Percentiles rank a stretch among this genome's conserved stretches.
These are phyloP conservation scores for Halophytophthora polymorphica DNA, from an alignment of 352 stramenopile species.

Conservation along the genomic window DNA sequence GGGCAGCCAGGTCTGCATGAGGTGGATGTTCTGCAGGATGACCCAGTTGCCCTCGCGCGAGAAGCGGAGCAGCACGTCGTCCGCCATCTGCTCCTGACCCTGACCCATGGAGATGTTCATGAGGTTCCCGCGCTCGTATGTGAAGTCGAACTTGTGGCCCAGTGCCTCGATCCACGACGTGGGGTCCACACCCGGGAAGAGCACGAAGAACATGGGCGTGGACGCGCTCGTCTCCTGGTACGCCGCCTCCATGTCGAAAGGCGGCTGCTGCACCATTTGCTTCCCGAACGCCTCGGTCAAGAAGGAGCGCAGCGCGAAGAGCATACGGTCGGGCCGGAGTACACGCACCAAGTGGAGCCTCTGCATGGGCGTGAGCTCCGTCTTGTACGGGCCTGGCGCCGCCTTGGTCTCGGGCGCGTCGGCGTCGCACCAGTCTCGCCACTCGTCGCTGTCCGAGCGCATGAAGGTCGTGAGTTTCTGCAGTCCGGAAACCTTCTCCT, in stretches of 20 bases:
- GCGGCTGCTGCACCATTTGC: slow-evolving; percentile 78
- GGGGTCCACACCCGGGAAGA: slow-evolving; percentile 90
- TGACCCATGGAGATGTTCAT: slow-evolving; percentile 89
- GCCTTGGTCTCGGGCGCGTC: slow-evolving; percentile 88
- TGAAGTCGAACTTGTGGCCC: slow-evolving; percentile 79
- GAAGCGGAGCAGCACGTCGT: slow-evolving; percentile 66
- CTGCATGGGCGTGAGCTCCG: slow-evolving; percentile 37
- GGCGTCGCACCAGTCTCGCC: slow-evolving; percentile 92
- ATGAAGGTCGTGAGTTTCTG: slow-evolving; percentile 93
- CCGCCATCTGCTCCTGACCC: slow-evolving; percentile 75
- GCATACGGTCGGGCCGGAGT: slow-evolving; percentile 81
- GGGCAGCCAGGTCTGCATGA: slow-evolving; percentile 90
- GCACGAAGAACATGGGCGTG: slow-evolving; percentile 91
- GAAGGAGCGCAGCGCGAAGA: slow-evolving; percentile 68
- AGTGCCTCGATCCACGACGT: slow-evolving; percentile 83
- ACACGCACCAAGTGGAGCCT: slow-evolving; percentile 80
- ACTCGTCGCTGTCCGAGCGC: slow-evolving; percentile 95
- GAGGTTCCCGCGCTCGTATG: slow-evolving; percentile 72
- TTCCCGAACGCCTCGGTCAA: slow-evolving; percentile 49
- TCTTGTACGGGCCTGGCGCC: slow-evolving; percentile 87
- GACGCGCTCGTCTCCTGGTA: slow-evolving; percentile 89
- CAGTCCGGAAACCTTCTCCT: slow-evolving; percentile 82
- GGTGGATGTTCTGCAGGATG: slow-evolving; percentile 90
- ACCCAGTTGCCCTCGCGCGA: slow-evolving; percentile 84
- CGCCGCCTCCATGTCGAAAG: slow-evolving; percentile 82